Evolutionary conservation across 2,329 filamentous ascomycete species (phyloP), one percentile per base, ranked within the genome.

Genomic region (Sclerotinia sclerotiorum): DNA sequence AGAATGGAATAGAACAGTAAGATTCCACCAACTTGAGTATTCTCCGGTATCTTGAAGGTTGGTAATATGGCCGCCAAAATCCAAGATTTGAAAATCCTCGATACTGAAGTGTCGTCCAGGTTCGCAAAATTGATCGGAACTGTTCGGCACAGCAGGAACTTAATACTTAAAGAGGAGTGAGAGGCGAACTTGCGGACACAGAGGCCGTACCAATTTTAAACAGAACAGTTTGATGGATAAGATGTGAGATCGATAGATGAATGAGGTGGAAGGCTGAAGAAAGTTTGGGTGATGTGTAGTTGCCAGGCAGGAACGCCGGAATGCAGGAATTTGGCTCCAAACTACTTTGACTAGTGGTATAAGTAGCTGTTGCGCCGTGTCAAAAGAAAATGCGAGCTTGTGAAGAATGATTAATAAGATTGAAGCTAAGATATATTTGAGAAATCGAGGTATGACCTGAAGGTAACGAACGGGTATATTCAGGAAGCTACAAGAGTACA

Each of bases 261-360:
- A 49, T 35, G 44, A 61, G 21, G 46, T 24, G 29, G 24, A 39
- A 51, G 46, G 8, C 39, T 27, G 5, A 51, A 62, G 29, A 49
- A 62, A 51, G 27, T 27, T 62, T 39, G 29, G 29, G 46, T 32
- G 21, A 21, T 49, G 8, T 32, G 29, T 46, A 35, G 11, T 35
- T 15, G 21, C 32, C n/a, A 19, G 21, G n/a, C 54, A 39, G 32
- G n/a, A 57, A 55, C n/a, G 27, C 19, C 29, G 49, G 49, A 7
- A 51, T 51, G 58, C 58, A 62, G 15, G 58, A 49, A 15, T 62
- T 62, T 62, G 44, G 60, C 46, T 51, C 46, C 46, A 62, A 51
- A 51, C 60, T 62, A 49, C 44, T 49, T 61, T 61, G 58, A 61
- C 27, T 27, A 51, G 35, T 27, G 24, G 46, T 51, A 24, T 21